A percentile compares a stretch with the other conserved stretches of the same genome.
Conservation (phyloP, 1,284 basidiomycete genomes). For the Peniophora sp. region DNA sequence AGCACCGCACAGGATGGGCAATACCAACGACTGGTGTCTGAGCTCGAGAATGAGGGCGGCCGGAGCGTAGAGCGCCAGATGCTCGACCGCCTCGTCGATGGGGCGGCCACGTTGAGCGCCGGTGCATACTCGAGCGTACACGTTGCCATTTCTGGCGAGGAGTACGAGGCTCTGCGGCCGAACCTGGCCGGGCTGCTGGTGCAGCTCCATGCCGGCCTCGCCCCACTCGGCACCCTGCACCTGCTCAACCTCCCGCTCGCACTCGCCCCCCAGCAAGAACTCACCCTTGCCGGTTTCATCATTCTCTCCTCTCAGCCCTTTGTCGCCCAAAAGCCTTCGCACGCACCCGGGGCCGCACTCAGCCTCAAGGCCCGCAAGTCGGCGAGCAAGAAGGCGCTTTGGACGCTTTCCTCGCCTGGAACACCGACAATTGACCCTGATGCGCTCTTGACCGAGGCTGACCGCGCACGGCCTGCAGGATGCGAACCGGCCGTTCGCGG, state of each 20-base stretch:
- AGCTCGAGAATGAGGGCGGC: conserved; percentile 34
- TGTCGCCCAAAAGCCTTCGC: conserved; percentile 60
- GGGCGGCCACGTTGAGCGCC: conserved; percentile 50
- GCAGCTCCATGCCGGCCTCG: conserved; percentile 49
- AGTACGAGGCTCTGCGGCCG: conserved; percentile 51
- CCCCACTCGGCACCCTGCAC: conserved; percentile 61
- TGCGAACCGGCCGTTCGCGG: conserved; percentile 54
- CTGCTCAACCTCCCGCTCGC: conserved; percentile 44
- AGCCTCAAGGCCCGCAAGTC: conserved; percentile 33
- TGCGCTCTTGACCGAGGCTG: conserved; percentile 64
- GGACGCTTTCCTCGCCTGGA: conserved; percentile 58
- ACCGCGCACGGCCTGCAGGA: conserved; percentile 60
- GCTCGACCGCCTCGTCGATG: conserved; percentile 68
- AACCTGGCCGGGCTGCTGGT: conserved; percentile 47
- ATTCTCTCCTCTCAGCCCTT: conserved; percentile 40
- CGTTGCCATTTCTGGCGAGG: conserved; percentile 48
- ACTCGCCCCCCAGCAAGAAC: conserved; percentile 39
- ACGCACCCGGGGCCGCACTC: conserved; percentile 26
- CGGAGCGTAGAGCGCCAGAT: conserved; percentile 62
- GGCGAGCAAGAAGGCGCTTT: conserved; percentile 71
- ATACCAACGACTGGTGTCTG: conserved; percentile 61
- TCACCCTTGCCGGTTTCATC: conserved; percentile 56
- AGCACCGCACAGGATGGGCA: conserved; percentile 65
- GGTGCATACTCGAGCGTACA: conserved; percentile 59
- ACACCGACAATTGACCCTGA: conserved; percentile 72